phyloP scores from a whole-genome alignment of 1,284 basidiomycete species.

The Ceratobasidium sp. region DNA sequence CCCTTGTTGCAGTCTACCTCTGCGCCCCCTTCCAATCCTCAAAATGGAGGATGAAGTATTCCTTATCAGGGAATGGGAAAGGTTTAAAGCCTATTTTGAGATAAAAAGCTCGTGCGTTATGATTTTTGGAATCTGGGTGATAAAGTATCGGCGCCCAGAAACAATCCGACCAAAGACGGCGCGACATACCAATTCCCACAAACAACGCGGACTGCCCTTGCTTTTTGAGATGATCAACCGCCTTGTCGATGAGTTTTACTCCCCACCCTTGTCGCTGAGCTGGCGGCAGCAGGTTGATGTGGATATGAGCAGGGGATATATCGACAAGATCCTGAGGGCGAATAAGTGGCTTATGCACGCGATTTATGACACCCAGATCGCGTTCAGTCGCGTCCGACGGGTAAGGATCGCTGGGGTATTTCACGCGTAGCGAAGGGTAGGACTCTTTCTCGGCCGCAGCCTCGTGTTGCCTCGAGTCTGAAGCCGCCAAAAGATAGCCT shows the following conservation, averaged over 20 bases:
- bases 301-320: slow-evolving; percentile 68
- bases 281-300: slow-evolving; percentile 69
- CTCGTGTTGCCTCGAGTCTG: slow-evolving; percentile 66
- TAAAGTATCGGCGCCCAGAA: background rate
- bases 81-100: slow-evolving; percentile 28
- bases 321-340: slow-evolving; percentile 57
- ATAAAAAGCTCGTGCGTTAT: slow-evolving; percentile 35
- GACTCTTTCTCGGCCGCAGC: slow-evolving; percentile 58
- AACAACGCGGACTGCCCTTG: slow-evolving; percentile 17
- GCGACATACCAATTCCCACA: slow-evolving; percentile 25
- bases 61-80: slow-evolving; percentile 29
- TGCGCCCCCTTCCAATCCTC: slow-evolving; percentile 13
- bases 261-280: slow-evolving; percentile 68
- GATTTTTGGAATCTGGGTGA: slow-evolving; percentile 28
- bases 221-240: slow-evolving; percentile 55
- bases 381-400: slow-evolving; percentile 12
- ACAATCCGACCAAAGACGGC: background rate
- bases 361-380: slow-evolving; percentile 48
- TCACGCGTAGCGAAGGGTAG: slow-evolving; percentile 63
- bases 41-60: slow-evolving; percentile 30
- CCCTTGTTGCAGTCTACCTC: background rate
- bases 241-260: slow-evolving; percentile 59
- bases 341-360: slow-evolving; percentile 58
- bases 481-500: slow-evolving; percentile 67
- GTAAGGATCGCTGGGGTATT: slow-evolving; percentile 53